Base-by-base conservation (phyloP, 805 yeast species). In the Wickerhamomyces chambardii region DNA sequence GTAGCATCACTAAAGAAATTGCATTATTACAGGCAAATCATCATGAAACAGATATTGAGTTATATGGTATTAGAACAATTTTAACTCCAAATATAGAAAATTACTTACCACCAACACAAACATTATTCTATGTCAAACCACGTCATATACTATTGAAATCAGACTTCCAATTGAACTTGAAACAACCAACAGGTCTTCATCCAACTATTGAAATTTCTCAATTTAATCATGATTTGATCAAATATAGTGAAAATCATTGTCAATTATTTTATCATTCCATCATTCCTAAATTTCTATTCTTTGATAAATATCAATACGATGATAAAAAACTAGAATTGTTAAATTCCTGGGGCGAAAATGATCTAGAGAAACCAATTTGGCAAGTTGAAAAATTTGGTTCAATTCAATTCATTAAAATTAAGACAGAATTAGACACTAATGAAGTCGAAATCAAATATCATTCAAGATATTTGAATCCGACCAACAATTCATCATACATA, bases 281-380 rank as follows among this genome's bases (percentile, higher is more conserved):
- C 8, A 45, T 74, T 10, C 75, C 78, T 4, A 51, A 54, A 5
- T 55, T 58, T 15, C 36, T 75, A 16, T 73, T 76, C 45, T 59
- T 74, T n/a, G 82, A 75, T 53, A 59, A 59, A 46, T 75, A 71
- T 48, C 78, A 76, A 48, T 61, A 71, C 17, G 51, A 62, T 24
- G 59, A 55, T 17, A 46, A 55, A n/a, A 35, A 19, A 17, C 37
- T 38, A 29, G 42, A 50, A n/a, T 55, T 72, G 14, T 26, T 67
- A 2, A 59, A 58, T 3, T 50, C 66, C 1, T 70, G 70, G 67
- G 81, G 81, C 4, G 74, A 70, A 35, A 56, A 64, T n/a, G 78
- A 76, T 45, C 53, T 75, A 17, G 83, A 75, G 43, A 62, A 64
- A 25, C 83, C 83, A 5, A 66, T 57, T 25, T 76, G 75, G 64